Evolutionary conservation across 257 asterid genomes (phyloP).

Genomic region (Rhazya stricta): DNA sequence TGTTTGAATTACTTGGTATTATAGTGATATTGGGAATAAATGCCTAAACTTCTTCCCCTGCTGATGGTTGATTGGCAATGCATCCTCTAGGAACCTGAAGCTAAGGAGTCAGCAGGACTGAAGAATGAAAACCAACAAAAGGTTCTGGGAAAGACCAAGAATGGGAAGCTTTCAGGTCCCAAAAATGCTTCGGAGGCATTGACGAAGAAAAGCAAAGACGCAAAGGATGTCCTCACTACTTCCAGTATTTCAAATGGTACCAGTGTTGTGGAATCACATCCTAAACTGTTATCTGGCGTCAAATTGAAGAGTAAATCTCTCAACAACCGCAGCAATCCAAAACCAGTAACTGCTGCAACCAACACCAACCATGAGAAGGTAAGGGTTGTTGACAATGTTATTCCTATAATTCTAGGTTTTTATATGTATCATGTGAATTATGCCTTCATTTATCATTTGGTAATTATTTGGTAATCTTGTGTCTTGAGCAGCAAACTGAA

Average conservation of each 20-base stretch:
- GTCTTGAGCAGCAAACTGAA: conserved; percentile 32
- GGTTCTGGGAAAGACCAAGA: conserved; percentile 26
- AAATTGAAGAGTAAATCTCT: conserved; percentile 31
- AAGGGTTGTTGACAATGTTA: neutral
- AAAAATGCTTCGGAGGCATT: conserved; percentile 18
- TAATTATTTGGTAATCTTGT: conserved; percentile 15
- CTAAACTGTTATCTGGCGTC: conserved; percentile 17
- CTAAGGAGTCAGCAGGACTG: conserved; percentile 14
- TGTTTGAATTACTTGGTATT: neutral
- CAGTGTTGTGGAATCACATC: conserved; percentile 13
- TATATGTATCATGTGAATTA: neutral
- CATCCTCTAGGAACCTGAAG: conserved; percentile 22
- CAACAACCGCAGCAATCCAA: conserved; percentile 20
- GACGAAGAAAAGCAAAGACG: conserved; percentile 26
- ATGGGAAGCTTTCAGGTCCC: conserved; percentile 20
- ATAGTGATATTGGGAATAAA: neutral
- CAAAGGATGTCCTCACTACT: conserved; percentile 21
- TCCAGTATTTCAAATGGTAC: conserved; percentile 28
- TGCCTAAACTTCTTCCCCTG: neutral
- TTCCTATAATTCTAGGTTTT: neutral
- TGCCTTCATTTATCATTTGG: neutral
- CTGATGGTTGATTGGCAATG: neutral
- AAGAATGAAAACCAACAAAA: conserved; percentile 20
- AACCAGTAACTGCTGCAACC: conserved; percentile 16
- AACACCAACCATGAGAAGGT: conserved; percentile 27